phyloP scores from a whole-genome alignment of 352 stramenopile species.

The Phytopythium cucurbitacearum region DNA sequence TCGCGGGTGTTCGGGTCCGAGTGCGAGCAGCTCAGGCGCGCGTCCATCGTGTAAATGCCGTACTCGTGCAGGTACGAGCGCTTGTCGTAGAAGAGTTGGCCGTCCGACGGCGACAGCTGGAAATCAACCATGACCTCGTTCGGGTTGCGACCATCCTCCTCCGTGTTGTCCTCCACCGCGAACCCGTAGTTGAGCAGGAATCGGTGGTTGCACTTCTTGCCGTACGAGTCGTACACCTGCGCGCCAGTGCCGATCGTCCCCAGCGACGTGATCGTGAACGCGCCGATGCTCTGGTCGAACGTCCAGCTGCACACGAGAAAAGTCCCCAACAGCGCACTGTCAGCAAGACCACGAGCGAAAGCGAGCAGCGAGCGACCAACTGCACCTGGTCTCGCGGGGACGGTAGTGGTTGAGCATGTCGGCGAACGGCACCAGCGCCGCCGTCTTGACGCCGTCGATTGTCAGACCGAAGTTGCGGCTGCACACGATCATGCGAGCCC shows the following conservation, averaged over 20 bases:
- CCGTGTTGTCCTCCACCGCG: constrained; percentile 97
- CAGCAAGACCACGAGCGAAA: too few species aligned
- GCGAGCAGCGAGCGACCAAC: constrained; percentile 27
- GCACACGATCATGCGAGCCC: constrained; percentile 98
- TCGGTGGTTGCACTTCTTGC: constrained; percentile 99
- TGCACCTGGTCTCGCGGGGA: constrained; percentile 96
- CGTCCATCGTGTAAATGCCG: constrained; percentile 85
- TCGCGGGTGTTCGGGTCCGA: constrained; percentile 84
- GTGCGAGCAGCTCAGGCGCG: constrained; percentile 80
- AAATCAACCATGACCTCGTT: constrained; percentile 95
- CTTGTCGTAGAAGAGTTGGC: constrained; percentile 83
- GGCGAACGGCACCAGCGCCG: constrained; percentile 97
- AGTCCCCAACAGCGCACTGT: too few species aligned
- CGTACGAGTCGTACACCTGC: constrained; percentile 99
- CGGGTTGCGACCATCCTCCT: constrained; percentile 97
- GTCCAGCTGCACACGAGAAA: constrained; percentile 52
- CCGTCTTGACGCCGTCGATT: constrained; percentile 96
- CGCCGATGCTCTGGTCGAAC: constrained; percentile 78
- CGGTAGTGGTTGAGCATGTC: constrained; percentile 99
- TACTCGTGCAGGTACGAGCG: constrained; percentile 81
- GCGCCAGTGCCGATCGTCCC: constrained; percentile 67
- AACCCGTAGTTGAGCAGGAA: constrained; percentile 99
- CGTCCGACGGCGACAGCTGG: constrained; percentile 54
- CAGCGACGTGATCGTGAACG: constrained; percentile 89
- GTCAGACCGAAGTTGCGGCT: constrained; percentile 98